These are phyloP conservation scores for Moniliophthora roreri DNA, from an alignment of 1,284 basidiomycete species.

Conservation along the genomic window DNA sequence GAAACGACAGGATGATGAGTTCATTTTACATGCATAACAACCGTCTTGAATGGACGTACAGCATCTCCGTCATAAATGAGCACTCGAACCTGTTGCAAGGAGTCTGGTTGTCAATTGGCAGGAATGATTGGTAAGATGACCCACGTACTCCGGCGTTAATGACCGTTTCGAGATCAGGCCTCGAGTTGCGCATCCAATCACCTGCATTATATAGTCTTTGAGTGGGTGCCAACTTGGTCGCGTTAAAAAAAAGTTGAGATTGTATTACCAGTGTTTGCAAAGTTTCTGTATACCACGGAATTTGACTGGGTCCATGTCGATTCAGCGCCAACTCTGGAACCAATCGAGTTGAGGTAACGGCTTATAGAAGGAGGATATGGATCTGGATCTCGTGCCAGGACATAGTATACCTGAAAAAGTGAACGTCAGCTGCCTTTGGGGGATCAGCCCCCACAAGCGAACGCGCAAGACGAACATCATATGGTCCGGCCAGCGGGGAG, in stretches of 20 bases:
- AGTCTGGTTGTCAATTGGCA: neutral
- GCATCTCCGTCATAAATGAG: conserved; percentile 58
- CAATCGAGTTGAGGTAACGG: conserved; percentile 38
- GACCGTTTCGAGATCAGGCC: conserved; percentile 53
- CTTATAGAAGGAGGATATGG: conserved; percentile 54
- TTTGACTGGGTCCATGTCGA: conserved; percentile 46
- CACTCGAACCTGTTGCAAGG: conserved; percentile 33
- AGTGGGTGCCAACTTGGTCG: neutral
- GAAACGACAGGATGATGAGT: conserved; percentile 3
- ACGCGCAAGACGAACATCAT: conserved; percentile 28
- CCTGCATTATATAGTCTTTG: conserved; percentile 28
- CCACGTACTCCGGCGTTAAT: conserved; percentile 56
- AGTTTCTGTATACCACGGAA: conserved; percentile 50
- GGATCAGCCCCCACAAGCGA: neutral
- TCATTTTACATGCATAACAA: neutral
- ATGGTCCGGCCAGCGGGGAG: conserved; percentile 46
- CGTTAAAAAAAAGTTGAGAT: neutral
- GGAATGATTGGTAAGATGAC: neutral
- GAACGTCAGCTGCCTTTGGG: neutral
- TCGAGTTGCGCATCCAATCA: conserved; percentile 65
- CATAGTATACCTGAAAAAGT: conserved; percentile 46
- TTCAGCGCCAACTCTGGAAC: conserved; percentile 49
- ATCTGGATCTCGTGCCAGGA: conserved; percentile 47
- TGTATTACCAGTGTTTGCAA: conserved; percentile 48
- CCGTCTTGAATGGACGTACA: conserved; percentile 29